phyloP scores from a whole-genome alignment of 2,329 filamentous ascomycete species.

The Diaporthe citriasiana region DNA sequence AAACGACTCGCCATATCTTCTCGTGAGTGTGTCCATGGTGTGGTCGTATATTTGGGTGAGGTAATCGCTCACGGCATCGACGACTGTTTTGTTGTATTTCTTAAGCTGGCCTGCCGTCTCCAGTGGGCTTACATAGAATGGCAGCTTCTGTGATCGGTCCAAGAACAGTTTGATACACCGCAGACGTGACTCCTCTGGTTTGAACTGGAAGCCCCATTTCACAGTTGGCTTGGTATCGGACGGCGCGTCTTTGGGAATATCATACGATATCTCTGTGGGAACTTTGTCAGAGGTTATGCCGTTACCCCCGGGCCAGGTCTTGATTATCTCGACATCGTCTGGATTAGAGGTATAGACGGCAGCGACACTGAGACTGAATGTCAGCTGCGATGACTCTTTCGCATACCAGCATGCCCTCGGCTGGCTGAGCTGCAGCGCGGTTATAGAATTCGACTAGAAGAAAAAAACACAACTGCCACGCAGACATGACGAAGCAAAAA shows the following conservation, averaged over 20 bases:
- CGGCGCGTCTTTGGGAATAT: constrained; percentile 56
- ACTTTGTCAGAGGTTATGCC: constrained; percentile 92
- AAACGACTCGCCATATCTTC: constrained; percentile 83
- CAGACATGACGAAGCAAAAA: background rate
- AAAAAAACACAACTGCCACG: background rate
- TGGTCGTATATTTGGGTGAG: constrained; percentile 82
- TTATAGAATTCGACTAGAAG: background rate
- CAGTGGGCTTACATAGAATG: constrained; percentile 83
- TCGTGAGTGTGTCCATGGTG: constrained; percentile 82
- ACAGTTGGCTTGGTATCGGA: constrained; percentile 62
- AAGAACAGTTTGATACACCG: constrained; percentile 89
- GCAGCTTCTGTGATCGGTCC: constrained; percentile 83
- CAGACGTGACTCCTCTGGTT: constrained; percentile 80
- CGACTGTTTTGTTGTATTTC: constrained; percentile 80
- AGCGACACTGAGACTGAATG: constrained; percentile 67
- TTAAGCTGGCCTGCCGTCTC: constrained; percentile 84
- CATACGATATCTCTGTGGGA: constrained; percentile 81
- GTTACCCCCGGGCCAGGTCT: constrained; percentile 86
- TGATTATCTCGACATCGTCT: constrained; percentile 87
- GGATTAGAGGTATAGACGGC: constrained; percentile 82
- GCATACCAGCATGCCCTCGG: background rate
- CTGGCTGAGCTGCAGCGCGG: background rate
- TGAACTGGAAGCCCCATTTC: constrained; percentile 89
- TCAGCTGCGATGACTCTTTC: constrained; percentile 11
- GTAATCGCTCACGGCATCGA: constrained; percentile 85